Evolutionary conservation across 73 alveolate species (phyloP).

Genomic region (Paramecium primaurelia): DNA sequence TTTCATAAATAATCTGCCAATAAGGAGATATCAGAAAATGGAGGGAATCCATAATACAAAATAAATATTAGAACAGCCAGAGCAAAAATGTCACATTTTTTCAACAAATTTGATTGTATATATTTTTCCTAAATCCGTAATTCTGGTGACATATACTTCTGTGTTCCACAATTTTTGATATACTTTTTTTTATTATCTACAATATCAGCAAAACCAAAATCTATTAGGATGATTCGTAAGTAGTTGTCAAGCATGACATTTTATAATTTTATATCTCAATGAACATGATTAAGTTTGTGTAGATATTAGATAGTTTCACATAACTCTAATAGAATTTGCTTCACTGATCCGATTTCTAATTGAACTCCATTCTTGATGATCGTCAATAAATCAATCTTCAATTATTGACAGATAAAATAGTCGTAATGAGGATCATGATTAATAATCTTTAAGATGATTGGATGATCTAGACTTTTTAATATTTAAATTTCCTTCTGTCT

Average conservation of each 20-base stretch:
- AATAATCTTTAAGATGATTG: neutral
- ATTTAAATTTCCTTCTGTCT: neutral
- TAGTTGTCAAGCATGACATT: neutral
- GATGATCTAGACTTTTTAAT: neutral
- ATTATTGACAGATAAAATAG: neutral
- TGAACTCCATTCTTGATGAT: neutral
- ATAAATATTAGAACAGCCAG: conserved; percentile 41
- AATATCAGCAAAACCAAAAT: neutral
- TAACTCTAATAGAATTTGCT: neutral
- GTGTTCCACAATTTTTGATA: neutral
- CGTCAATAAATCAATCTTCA: neutral
- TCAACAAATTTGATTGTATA: neutral
- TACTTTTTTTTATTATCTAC: neutral
- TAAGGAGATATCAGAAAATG: conserved; percentile 33
- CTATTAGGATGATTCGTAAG: neutral
- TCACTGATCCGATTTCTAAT: neutral
- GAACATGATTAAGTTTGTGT: neutral
- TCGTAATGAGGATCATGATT: neutral
- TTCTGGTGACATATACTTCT: neutral
- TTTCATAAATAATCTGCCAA: conserved; percentile 3
- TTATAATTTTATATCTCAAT: conserved; percentile 18
- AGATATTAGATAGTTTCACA: neutral
- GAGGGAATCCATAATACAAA: conserved; percentile 43
- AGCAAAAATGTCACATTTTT: conserved; percentile 36
- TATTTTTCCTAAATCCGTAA: neutral